These are phyloP conservation scores for Lasiodiplodia gonubiensis DNA, from an alignment of 2,329 filamentous ascomycete species.

Conservation along the genomic window DNA sequence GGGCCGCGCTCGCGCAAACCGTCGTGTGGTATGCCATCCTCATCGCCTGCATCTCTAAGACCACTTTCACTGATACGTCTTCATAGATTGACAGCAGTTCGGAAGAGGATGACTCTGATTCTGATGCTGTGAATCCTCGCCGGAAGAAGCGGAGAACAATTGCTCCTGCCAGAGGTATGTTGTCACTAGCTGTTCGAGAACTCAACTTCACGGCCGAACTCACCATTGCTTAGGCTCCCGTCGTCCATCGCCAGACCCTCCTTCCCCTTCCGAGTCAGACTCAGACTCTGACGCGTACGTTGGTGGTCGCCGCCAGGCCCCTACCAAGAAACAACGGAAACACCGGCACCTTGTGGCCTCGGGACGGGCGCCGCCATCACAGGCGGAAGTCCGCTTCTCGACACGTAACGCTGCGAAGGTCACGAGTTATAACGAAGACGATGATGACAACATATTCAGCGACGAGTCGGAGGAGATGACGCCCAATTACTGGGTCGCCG, in stretches of 20 bases:
- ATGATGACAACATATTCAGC: slow-evolving; percentile 61
- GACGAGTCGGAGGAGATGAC: slow-evolving; percentile 67
- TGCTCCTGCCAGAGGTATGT: slow-evolving; percentile 66
- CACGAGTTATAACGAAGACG: slow-evolving; percentile 71
- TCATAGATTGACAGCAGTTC: slow-evolving; percentile 62
- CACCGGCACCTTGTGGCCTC: slow-evolving; percentile 70
- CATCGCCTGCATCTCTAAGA: slow-evolving; percentile 32
- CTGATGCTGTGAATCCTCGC: slow-evolving; percentile 69
- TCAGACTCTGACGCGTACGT: slow-evolving; percentile 71
- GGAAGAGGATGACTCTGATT: slow-evolving; percentile 72
- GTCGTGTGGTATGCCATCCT: slow-evolving; percentile 60
- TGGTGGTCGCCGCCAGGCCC: slow-evolving; percentile 69
- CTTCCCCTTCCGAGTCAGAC: slow-evolving; percentile 70
- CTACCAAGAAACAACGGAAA: slow-evolving; percentile 76
- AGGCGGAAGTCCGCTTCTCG: slow-evolving; percentile 88
- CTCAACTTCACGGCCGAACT: slow-evolving; percentile 50
- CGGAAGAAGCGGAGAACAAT: slow-evolving; percentile 72
- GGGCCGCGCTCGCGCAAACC: slow-evolving; percentile 66
- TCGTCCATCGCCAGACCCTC: slow-evolving; percentile 55
- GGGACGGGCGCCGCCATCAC: slow-evolving; percentile 65
- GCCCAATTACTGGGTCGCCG: slow-evolving; percentile 72
- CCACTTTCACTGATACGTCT: neutral
- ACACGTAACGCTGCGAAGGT: slow-evolving; percentile 81
- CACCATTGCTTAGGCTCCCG: slow-evolving; percentile 59
- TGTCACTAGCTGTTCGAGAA: slow-evolving; percentile 54